Conservation (phyloP, 2,329 filamentous ascomycete species). For the Fusarium ambrosium region DNA sequence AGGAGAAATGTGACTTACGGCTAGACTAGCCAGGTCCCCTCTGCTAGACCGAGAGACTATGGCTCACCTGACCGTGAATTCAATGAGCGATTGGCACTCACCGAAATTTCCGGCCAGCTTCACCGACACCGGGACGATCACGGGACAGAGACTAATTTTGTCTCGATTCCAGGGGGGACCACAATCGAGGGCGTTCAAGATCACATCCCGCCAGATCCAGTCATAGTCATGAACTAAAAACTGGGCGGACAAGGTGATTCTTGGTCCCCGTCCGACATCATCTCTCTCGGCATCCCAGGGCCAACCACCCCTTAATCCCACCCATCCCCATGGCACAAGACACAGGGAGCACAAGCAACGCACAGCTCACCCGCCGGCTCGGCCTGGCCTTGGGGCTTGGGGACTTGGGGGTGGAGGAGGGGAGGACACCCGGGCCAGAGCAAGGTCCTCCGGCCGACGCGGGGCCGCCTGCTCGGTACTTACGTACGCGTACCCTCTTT, state of each 20-base stretch:
- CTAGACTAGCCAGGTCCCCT: slow-evolving; percentile 33
- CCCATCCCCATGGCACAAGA: slow-evolving; percentile 26
- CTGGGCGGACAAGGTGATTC: slow-evolving; percentile 30
- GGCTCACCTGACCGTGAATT: slow-evolving; percentile 42
- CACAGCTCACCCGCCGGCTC: slow-evolving; percentile 26
- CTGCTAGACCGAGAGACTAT: slow-evolving; percentile 18
- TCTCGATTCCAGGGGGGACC: slow-evolving; percentile 28
- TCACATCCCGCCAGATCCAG: slow-evolving; percentile 38
- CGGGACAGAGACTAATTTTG: slow-evolving; percentile 36
- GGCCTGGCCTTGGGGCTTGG: slow-evolving; percentile 14
- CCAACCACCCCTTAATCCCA: slow-evolving; percentile 21
- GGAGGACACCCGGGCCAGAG: slow-evolving; percentile 12
- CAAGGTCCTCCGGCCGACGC: slow-evolving; percentile 41
- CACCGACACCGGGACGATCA: slow-evolving; percentile 41
- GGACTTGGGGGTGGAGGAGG: background rate
- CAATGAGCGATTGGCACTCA: slow-evolving; percentile 36
- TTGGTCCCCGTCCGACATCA: slow-evolving; percentile 4
- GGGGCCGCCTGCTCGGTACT: slow-evolving; percentile 45
- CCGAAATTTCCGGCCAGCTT: slow-evolving; percentile 45
- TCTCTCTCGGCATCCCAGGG: slow-evolving; percentile 4
- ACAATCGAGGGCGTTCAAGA: slow-evolving; percentile 21
- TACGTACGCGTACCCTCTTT: slow-evolving; percentile 39
- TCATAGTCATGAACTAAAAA: slow-evolving; percentile 36
- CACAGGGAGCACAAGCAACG: slow-evolving; percentile 6
- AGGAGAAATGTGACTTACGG: slow-evolving; percentile 12